Conservation (phyloP, 345 rosid species). For the Pistacia atlantica region DNA sequence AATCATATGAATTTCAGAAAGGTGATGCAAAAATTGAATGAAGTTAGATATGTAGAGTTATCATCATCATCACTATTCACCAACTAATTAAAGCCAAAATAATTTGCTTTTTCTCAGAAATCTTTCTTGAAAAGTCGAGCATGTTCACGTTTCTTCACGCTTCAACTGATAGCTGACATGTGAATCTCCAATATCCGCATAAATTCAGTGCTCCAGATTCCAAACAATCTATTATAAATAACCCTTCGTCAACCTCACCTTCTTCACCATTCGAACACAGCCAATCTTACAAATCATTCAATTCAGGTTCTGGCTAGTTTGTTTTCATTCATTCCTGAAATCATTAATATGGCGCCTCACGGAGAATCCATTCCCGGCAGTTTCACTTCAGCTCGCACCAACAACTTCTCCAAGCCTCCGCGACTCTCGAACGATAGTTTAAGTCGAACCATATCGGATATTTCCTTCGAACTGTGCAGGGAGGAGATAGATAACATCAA, state of each 20-base stretch:
- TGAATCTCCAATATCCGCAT: constrained; percentile 44
- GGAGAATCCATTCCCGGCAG: constrained; percentile 41
- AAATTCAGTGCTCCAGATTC: constrained; percentile 17
- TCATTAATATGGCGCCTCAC: constrained; percentile 60
- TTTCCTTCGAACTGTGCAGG: constrained; percentile 50
- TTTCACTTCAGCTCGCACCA: constrained; percentile 16
- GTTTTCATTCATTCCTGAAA: background rate
- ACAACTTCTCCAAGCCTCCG: constrained; percentile 57
- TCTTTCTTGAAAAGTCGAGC: constrained; percentile 40
- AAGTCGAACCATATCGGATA: constrained; percentile 69
- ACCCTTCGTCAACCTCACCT: background rate
- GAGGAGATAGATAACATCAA: constrained; percentile 28
- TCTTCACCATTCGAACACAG: background rate
- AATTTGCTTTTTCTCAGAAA: constrained; percentile 6
- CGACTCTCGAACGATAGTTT: constrained; percentile 49
- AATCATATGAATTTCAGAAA: no score
- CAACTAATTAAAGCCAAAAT: constrained; percentile 15
- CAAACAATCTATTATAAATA: constrained; percentile 31
- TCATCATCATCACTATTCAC: background rate
- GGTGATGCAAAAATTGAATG: no score
- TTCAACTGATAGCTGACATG: constrained; percentile 33
- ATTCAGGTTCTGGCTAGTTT: background rate
- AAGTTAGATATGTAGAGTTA: background rate
- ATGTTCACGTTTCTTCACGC: constrained; percentile 32
- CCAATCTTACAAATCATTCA: background rate